Base-by-base conservation (phyloP, 441 rosid species). In the Erodium trifolium region DNA sequence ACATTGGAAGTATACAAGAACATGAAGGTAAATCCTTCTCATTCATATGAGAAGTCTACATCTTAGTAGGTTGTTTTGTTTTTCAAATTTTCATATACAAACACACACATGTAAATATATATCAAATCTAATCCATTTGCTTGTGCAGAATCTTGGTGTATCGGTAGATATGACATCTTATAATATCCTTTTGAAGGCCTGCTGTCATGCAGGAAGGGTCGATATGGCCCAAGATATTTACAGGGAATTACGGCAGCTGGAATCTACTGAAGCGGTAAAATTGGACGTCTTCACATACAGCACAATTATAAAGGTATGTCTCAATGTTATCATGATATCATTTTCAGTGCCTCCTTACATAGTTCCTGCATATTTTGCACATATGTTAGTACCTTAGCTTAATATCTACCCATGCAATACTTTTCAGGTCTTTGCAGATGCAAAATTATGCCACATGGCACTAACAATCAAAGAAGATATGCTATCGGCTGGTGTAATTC, bases 401-500 rank as follows among this genome's bases (percentile, higher is more conserved):
- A 43, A 65, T 71, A 53, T 62, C 63, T 66, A 31, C 19, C 43
- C 68, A 66, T 60, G 10, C 65, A 14, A 53, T 68, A 67, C 53
- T 37, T 29, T 68, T 75, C 93, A 91, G 99, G 86, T 87, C 66
- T 85, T 93, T 70, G 88, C 97, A 70, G 97, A 93, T 82, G 93
- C 93, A 73, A 91, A 86, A 80, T 73, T 87, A 81, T 91, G 99
- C 96, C 84, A 85, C 77, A 85, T 87, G 95, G 95, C 99, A 53
- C 82, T 93, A 11, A 81, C 74, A 74, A 80, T 89, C 70, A 93
- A 93, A 82, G 92, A 89, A 47, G 96, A 89, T 72, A 91, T 91
- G 96, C 83, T 87, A 72, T 79, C 80, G 67, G 84, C 90, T 3
- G 97, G 87, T 53, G 86, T 93, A 66, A 75, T 76, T 69, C 97